phyloP scores from a whole-genome alignment of 805 yeast species.

The baker's yeast (Saccharomyces cerevisiae) region DNA sequence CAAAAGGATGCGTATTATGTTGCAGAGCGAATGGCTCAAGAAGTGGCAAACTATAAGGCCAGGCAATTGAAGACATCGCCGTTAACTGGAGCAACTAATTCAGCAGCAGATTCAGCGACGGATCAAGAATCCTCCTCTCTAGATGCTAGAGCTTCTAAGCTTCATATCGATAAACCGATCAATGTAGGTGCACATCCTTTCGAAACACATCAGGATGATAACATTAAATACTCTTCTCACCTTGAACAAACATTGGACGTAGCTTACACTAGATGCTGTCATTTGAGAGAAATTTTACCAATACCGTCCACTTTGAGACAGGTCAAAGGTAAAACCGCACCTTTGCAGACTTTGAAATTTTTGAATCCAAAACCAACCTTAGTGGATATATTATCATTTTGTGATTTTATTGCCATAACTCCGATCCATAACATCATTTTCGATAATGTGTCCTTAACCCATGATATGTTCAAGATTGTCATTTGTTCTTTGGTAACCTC shows the following conservation, averaged over 20 bases:
- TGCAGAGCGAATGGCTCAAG: slow-evolving; percentile 62
- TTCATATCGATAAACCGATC: slow-evolving; percentile 66
- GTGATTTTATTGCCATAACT: slow-evolving; percentile 80
- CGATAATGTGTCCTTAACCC: slow-evolving; percentile 69
- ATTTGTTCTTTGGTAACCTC: slow-evolving; percentile 63
- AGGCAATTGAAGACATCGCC: neutral
- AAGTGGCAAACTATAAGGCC: slow-evolving; percentile 43
- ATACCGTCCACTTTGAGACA: slow-evolving; percentile 84
- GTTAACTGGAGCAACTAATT: slow-evolving; percentile 31
- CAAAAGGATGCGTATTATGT: slow-evolving; percentile 69
- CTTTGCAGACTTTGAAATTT: slow-evolving; percentile 61
- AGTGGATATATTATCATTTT: slow-evolving; percentile 78
- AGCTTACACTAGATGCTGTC: slow-evolving; percentile 88
- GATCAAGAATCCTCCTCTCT: slow-evolving; percentile 2
- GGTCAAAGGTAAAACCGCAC: slow-evolving; percentile 68
- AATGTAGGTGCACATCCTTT: slow-evolving; percentile 53
- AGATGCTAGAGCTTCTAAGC: slow-evolving; percentile 23
- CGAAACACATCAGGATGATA: slow-evolving; percentile 14
- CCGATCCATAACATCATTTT: slow-evolving; percentile 69
- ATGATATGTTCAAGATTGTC: slow-evolving; percentile 70
- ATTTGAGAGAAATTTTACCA: slow-evolving; percentile 82
- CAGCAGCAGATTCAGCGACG: slow-evolving; percentile 25
- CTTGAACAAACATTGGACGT: slow-evolving; percentile 41
- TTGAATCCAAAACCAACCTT: slow-evolving; percentile 85
- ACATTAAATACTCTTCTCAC: slow-evolving; percentile 19